These are phyloP conservation scores for Lobosporangium transversale DNA, from an alignment of 192 early-diverging fungal species.

Conservation along the genomic window DNA sequence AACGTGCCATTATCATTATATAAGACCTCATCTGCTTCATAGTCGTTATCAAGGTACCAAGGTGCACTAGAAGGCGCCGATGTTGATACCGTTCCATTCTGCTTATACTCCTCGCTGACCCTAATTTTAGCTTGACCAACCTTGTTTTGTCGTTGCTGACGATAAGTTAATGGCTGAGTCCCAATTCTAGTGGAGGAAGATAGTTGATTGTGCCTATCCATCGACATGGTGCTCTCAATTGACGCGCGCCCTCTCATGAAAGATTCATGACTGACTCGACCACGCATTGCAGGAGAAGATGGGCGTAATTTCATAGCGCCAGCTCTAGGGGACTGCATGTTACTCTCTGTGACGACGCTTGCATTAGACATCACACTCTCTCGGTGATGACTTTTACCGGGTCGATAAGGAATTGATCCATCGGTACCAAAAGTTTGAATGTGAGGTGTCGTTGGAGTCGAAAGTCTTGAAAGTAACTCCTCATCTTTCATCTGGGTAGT, in stretches of 20 bases:
- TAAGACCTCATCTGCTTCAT: constrained; percentile 58
- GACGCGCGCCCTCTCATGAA: constrained; percentile 18
- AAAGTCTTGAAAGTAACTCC: constrained; percentile 10
- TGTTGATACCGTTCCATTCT: not conserved
- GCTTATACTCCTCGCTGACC: constrained; percentile 11
- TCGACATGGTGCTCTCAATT: constrained; percentile 19
- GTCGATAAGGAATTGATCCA: not conserved
- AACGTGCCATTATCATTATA: constrained; percentile 68
- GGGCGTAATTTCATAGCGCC: not conserved
- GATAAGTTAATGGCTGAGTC: constrained; percentile 7
- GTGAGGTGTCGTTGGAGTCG: constrained; percentile 21
- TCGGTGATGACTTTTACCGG: constrained; percentile 24
- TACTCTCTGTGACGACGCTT: constrained; percentile 24
- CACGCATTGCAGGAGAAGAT: constrained; percentile 11
- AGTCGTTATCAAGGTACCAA: constrained; percentile 69
- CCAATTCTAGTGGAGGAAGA: not conserved
- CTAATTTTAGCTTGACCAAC: constrained; percentile 18
- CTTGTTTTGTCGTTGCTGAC: constrained; percentile 21
- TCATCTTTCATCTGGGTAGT: not conserved
- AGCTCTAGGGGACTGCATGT: not conserved
- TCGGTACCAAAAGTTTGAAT: constrained; percentile 26
- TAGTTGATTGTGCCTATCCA: constrained; percentile 6
- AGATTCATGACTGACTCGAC: not conserved
- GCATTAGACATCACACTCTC: constrained; percentile 20
- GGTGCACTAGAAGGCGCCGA: constrained; percentile 3